Percentiles rank a stretch among this genome's conserved stretches.
Evolutionary conservation across 495 filamentous ascomycete species (phyloP).

Genomic region (Neurospora sp.): DNA sequence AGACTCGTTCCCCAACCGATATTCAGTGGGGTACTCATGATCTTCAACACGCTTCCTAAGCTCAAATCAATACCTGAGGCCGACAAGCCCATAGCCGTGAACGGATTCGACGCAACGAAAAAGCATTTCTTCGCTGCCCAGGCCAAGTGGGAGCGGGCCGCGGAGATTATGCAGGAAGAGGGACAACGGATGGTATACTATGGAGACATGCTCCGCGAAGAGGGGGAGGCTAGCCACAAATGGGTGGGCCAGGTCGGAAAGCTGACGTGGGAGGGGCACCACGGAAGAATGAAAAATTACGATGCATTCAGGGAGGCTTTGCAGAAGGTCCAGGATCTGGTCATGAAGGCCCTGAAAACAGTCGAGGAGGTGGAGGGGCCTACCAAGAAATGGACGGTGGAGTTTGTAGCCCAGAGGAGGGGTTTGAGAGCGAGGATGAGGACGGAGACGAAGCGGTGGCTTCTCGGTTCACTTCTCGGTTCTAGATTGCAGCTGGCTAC

Average conservation of each 20-base stretch:
- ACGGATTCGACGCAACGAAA: background rate
- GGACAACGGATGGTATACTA: background rate
- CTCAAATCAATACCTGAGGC: background rate
- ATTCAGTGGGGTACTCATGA: too few relatives aligned
- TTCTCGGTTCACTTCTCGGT: background rate
- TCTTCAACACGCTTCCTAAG: background rate
- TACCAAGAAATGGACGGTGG: background rate
- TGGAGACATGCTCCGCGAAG: background rate
- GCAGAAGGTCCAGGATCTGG: accelerated
- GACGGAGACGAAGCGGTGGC: background rate
- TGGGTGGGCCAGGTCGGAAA: background rate
- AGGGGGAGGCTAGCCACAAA: background rate
- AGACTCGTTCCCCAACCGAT: background rate
- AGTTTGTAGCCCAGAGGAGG: background rate
- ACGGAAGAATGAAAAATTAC: background rate
- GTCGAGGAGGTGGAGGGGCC: background rate
- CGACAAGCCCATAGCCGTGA: background rate
- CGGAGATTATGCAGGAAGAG: background rate
- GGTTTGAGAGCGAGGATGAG: background rate
- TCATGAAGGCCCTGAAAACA: accelerated
- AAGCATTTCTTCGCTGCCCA: background rate
- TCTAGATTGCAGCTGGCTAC: background rate
- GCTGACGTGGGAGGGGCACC: background rate
- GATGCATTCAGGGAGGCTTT: background rate
- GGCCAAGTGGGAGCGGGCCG: background rate